Evolutionary conservation across 73 alveolate genomes (phyloP).

Genomic region (Paramecium sexaurelia): DNA sequence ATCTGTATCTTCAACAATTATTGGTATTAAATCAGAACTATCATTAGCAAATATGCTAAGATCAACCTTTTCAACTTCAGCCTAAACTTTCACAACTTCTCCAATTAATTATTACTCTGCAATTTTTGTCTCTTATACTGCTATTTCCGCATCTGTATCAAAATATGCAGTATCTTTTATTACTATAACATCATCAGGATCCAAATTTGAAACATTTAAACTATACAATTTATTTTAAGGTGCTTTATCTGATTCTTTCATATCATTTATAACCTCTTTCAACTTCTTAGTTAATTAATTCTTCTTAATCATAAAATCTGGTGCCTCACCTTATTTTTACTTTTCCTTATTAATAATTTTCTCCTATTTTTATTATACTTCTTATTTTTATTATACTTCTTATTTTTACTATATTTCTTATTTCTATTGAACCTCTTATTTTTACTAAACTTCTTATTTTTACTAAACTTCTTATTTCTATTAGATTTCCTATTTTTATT

Average conservation of each 20-base stretch:
- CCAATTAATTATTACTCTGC: background rate
- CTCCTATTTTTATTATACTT: background rate
- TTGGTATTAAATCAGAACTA: slow-evolving; percentile 16
- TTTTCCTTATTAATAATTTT: background rate
- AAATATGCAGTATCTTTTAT: background rate
- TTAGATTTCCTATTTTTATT: background rate
- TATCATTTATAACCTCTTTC: background rate
- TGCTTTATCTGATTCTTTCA: background rate
- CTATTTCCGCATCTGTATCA: background rate
- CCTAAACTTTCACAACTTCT: background rate
- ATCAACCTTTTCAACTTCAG: slow-evolving; percentile 22
- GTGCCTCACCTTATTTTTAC: background rate
- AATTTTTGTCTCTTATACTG: background rate
- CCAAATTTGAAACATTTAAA: slow-evolving; percentile 10
- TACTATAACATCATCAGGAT: background rate
- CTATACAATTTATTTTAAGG: background rate
- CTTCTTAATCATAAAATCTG: background rate
- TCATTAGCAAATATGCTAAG: background rate
- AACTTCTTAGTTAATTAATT: background rate
- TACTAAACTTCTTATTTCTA: background rate
- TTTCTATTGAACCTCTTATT: background rate
- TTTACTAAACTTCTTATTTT: background rate
- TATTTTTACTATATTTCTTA: background rate
- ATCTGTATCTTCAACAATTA: background rate
- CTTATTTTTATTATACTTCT: background rate